phyloP scores from a whole-genome alignment of 1,139 yeast species.

The Kazachstania sp. region DNA sequence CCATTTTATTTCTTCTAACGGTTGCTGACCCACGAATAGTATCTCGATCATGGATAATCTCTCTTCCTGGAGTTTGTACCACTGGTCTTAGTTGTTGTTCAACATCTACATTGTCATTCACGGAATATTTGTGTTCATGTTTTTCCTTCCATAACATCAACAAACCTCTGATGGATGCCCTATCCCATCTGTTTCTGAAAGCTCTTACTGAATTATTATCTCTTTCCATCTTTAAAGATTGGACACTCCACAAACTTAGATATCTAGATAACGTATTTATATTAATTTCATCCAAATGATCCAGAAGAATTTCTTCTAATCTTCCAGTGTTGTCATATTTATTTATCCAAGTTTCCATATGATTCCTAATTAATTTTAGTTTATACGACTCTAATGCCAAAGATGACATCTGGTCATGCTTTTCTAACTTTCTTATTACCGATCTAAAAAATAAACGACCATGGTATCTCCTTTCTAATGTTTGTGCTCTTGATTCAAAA shows the following conservation, averaged over 20 bases:
- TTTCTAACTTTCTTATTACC: conserved; percentile 16
- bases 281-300: conserved; percentile 13
- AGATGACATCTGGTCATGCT: not conserved
- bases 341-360: not conserved
- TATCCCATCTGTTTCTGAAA: conserved; percentile 32
- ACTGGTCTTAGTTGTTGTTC: no score
- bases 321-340: not conserved
- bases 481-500: conserved; percentile 1
- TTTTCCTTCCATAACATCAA: conserved; percentile 31
- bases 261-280: conserved; percentile 17
- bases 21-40: conserved; percentile 34
- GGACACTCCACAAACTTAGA: conserved; percentile 31
- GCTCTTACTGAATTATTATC: conserved; percentile 29
- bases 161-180: conserved; percentile 33
- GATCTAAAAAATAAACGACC: conserved; percentile 10
- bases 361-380: not conserved
- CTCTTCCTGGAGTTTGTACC: conserved; percentile 1
- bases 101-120: not conserved
- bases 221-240: conserved; percentile 27
- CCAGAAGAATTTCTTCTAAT: not conserved
- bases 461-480: conserved; percentile 3
- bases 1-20: conserved; percentile 28
- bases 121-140: conserved; percentile 9
- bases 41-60: conserved; percentile 1
- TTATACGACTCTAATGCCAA: not conserved